Base-by-base conservation (phyloP, 192 early-diverging fungal genomes). In the Backusella australiensis region DNA sequence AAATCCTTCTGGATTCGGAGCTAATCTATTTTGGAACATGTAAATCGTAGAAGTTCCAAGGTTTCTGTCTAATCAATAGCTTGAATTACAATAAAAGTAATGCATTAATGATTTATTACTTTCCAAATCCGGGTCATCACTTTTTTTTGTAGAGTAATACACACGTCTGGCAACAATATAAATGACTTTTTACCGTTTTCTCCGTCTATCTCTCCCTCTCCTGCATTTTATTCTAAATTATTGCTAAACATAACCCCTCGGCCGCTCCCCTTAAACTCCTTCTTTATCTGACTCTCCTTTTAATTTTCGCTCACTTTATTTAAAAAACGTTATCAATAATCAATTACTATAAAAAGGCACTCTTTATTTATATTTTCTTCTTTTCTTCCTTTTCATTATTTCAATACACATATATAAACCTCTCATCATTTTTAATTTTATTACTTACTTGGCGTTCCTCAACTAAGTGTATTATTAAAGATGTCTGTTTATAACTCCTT, bases 161-260 rank as follows among this genome's bases (percentile, higher is more conserved):
- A 9, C 12, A 59, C 2, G 56, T 59, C 11, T 59, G 23, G 23
- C 23, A 59, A 26, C 56, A 59, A 59, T 59, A 59, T 26, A 26
- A 59, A 59, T 49, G 17, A 14, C 23, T 59, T 59, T 59, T 59
- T 26, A 59, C 56, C 56, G 56, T 26, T 59, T 59, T 59, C 56
- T 59, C 56, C 56, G 56, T 63, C 56, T 63, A 4, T 14, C 23
- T 63, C 26, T 21, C 8, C 8, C 53, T 56, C 53, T 63, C 56
- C 56, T 63, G 56, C 56, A 63, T 63, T 63, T 63, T 63, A 29
- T 29, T 63, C 56, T 63, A 63, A 63, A 63, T 63, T 63, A 63
- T 63, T 63, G 9, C 56, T 29, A 63, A 29, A 63, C 21, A 14
- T 63, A 29, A 4, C 56, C 56, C 56, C 56, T 29, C n/a, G 8